These are phyloP conservation scores for Marsdenia floribunda DNA, from an alignment of 257 asterid species.

Conservation along the genomic window DNA sequence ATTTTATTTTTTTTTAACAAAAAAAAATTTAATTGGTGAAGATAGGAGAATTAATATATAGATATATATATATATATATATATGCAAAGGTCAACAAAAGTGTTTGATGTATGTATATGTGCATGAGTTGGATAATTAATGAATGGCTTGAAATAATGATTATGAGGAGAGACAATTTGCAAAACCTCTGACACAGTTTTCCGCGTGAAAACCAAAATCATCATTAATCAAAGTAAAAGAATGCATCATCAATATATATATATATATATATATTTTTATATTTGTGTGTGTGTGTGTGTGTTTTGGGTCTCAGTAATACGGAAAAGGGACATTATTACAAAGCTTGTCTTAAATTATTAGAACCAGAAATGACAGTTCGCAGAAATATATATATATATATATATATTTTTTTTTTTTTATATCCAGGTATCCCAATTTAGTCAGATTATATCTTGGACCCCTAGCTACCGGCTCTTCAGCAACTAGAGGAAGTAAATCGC, in stretches of 20 bases:
- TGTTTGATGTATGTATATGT: constrained; percentile 1
- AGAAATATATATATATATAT: no score
- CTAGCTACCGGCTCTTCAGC: no score
- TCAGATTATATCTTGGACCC: no score
- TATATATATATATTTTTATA: no score
- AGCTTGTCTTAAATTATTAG: constrained; percentile 36
- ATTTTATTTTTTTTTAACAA: no score
- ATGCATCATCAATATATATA: no score
- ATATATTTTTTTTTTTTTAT: no score
- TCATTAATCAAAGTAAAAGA: constrained; percentile 10
- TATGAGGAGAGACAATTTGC: constrained; percentile 16
- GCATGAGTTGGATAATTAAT: not conserved
- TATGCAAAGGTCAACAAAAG: not conserved
- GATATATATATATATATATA: not conserved
- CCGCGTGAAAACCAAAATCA: constrained; percentile 20
- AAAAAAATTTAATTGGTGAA: no score
- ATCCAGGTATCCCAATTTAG: no score
- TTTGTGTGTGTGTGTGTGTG: not conserved
- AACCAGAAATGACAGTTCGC: constrained; percentile 6
- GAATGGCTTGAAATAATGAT: not conserved
- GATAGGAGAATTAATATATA: no score
- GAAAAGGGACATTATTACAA: constrained; percentile 14
- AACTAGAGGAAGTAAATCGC: no score
- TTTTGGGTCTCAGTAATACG: constrained; percentile 6
- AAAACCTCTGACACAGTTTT: constrained; percentile 18